Evolutionary conservation across 1,284 basidiomycete species (phyloP), one percentile per base, ranked within the genome.

Genomic region (Wolfiporia cocos): DNA sequence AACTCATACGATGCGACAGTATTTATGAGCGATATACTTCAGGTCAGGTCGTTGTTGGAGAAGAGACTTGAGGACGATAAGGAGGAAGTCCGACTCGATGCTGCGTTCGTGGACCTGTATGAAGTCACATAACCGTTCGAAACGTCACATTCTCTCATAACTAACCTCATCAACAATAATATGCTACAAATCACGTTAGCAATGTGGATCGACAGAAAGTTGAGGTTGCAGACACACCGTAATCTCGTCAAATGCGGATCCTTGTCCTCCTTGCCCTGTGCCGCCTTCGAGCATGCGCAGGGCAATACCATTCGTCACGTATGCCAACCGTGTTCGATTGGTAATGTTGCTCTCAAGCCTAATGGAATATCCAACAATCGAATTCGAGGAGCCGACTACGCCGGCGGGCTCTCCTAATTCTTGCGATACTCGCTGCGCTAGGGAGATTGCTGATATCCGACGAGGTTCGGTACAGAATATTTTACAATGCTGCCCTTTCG

Each of bases 401-500:
- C 85, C 86, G 0, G 81, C 74, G 10, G 78, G 66, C 56, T 99
- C 96, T 3, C 96, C 96, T 4, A 99, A 70, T 64, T 99, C 96
- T 39, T 79, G 76, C 12, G 94, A 95, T 10, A 99, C 95, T 47
- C 95, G 86, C 55, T 97, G 92, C 0, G 96, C 95, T 3, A 99
- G 76, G 1, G 96, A 98, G 38, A 99, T 92, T 1, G 96, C 95
- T 43, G 93, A 96, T 54, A 99, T 99, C 43, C 95, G 82, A 20
- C 96, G 77, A 1, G 96, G 96, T 56, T 99, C 95, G 2, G 95
- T 98, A 50, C 94, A 96, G 56, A 85, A 92, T 52, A 99, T 91
- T 63, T 88, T 95, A 70, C 93, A 97, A 38, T 81, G 75, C 52
- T 76, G 77, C 15, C 94, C 95, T 44, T 76, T 76, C 4, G 83